Evolutionary conservation across 768 basidiomycete genomes (phyloP).

Genomic region (Leucocoprinus leucothites): DNA sequence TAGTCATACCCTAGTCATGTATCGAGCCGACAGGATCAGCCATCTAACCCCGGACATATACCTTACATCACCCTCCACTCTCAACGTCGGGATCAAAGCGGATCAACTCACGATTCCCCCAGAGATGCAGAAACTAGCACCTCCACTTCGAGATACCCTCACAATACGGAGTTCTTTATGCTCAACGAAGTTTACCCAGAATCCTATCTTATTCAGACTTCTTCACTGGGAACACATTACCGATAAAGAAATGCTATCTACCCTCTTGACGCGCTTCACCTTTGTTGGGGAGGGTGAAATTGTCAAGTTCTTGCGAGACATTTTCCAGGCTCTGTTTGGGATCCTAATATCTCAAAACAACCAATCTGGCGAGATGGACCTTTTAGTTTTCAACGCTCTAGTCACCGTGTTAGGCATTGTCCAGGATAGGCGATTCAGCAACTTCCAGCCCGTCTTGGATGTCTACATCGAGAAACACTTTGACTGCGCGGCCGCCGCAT

Average conservation of each 20-base stretch:
- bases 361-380: slow-evolving; percentile 74
- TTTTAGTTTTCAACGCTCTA: slow-evolving; percentile 85
- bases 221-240: slow-evolving; percentile 75
- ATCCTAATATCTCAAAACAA: slow-evolving; percentile 79
- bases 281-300: slow-evolving; percentile 95
- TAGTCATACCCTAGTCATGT: slow-evolving; percentile 79
- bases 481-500: slow-evolving; percentile 72
- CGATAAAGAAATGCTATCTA: slow-evolving; percentile 63
- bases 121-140: slow-evolving; percentile 62
- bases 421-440: slow-evolving; percentile 91
- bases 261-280: slow-evolving; percentile 78
- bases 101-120: slow-evolving; percentile 58
- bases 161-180: slow-evolving; percentile 86
- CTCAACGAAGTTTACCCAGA: slow-evolving; percentile 91
- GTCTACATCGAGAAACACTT: slow-evolving; percentile 93
- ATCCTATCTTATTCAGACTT: slow-evolving; percentile 75
- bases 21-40: slow-evolving; percentile 70
- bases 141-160: slow-evolving; percentile 73
- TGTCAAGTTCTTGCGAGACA: slow-evolving; percentile 86
- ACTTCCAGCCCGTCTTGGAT: slow-evolving; percentile 91
- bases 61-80: slow-evolving; percentile 62
- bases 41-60: slow-evolving; percentile 70
- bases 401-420: slow-evolving; percentile 91
- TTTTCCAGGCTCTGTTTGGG: slow-evolving; percentile 90
- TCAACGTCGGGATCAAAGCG: slow-evolving; percentile 49